These are phyloP conservation scores for Mycena epipterygia DNA, from an alignment of 768 basidiomycete genomes.

Conservation along the genomic window DNA sequence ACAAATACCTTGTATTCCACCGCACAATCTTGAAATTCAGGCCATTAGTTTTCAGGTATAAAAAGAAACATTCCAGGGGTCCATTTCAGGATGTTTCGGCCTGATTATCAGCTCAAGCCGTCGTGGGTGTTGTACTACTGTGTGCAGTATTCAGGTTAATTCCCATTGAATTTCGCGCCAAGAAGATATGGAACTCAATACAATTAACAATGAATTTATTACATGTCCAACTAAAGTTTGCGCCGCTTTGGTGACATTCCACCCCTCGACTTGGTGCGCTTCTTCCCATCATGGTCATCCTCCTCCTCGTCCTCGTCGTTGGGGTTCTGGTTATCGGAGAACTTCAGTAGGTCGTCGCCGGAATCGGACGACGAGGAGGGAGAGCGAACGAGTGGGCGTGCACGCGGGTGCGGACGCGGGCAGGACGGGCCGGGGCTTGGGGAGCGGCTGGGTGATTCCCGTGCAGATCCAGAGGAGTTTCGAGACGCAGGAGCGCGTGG, in stretches of 20 bases:
- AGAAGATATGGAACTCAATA: neutral
- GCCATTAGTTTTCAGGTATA: neutral
- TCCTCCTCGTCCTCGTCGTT: neutral
- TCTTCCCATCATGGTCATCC: neutral
- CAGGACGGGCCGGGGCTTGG: too few species aligned
- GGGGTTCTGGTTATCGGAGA: too few species aligned
- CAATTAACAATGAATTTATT: neutral
- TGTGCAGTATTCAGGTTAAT: neutral
- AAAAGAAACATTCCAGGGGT: slow-evolving; percentile 2
- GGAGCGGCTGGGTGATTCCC: too few species aligned
- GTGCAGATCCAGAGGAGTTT: too few species aligned
- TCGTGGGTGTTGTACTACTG: neutral
- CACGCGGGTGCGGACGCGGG: too few species aligned
- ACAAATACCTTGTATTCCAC: slow-evolving; percentile 2
- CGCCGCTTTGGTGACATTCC: neutral
- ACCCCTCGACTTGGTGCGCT: neutral
- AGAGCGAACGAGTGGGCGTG: too few species aligned
- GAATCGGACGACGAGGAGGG: too few species aligned
- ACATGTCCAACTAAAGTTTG: neutral
- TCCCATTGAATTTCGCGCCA: neutral
- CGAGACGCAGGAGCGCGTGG: too few species aligned
- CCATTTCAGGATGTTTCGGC: neutral
- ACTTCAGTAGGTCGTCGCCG: too few species aligned
- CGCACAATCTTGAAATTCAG: neutral
- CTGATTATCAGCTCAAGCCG: neutral